These are phyloP conservation scores for Plasmodium cynomolgi DNA, from an alignment of 169 alveolate species.

Conservation along the genomic window DNA sequence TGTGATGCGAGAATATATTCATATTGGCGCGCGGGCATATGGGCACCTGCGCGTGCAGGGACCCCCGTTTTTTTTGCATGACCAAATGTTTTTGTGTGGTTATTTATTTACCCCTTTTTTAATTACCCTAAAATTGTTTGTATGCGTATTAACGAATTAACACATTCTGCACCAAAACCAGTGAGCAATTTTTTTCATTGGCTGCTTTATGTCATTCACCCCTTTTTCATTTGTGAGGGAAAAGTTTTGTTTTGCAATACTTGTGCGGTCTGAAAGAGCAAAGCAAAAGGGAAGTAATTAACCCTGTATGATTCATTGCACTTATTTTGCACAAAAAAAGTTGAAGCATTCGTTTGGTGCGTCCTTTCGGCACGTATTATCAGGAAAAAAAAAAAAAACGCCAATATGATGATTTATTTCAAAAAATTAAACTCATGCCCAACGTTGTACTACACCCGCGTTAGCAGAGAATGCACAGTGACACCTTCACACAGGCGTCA, in stretches of 20 bases:
- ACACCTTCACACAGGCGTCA: background rate
- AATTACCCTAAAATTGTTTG: background rate
- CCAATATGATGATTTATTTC: slow-evolving; percentile 3
- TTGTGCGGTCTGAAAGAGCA: background rate
- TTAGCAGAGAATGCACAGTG: background rate
- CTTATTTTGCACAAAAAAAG: slow-evolving; percentile 56
- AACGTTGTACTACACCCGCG: background rate
- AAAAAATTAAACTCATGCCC: background rate
- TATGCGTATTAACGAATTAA: background rate
- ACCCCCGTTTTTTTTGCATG: background rate
- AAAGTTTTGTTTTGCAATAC: background rate
- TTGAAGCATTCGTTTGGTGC: background rate
- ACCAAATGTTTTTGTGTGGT: background rate
- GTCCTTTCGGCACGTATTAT: slow-evolving; percentile 10
- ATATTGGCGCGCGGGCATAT: background rate
- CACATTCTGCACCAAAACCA: background rate
- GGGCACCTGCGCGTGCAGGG: background rate
- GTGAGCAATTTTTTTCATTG: background rate
- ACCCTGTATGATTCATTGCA: slow-evolving; percentile 9
- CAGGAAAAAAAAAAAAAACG: background rate
- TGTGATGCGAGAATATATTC: background rate
- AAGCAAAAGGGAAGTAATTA: background rate
- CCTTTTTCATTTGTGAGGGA: background rate
- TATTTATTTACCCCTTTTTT: background rate
- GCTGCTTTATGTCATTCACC: background rate